Evolutionary conservation across 306 rosid genomes (phyloP), one percentile per base, ranked within the genome.

Genomic region (Cucurbita pepo): DNA sequence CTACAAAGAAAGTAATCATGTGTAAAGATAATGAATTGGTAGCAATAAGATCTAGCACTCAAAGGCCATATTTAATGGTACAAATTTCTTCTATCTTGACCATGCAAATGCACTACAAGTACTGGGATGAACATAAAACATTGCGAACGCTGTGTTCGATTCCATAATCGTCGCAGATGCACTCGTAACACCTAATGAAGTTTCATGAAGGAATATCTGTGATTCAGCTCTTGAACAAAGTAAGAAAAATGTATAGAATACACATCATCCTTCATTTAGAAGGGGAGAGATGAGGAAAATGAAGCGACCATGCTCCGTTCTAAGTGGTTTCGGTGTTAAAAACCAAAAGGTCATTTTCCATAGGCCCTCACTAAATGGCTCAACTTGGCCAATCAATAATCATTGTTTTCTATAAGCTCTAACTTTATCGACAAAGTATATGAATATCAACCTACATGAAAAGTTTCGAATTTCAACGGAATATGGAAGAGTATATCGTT

Each of bases 1-100:
- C 98, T 90, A 74, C 83, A 73, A 72, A 79, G 8, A 19, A 78
- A 81, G 83, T 16, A 18, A 53, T 19, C 45, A 36, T 43, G 73
- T 43, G 67, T 76, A 40, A 83, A 56, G 11, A 77, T 34, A 58
- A 34, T 14, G 64, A 58, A 58, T 58, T 0, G 7, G 25, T 62
- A 10, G 30, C 50, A 62, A 62, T 9, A 62, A 43, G 19, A 63
- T 40, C 70, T 63, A 63, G 30, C 1, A 40, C 16, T 40, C 48
- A 9, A 63, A 8, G 25, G 56, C 56, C 18, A 7, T 63, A n/a
- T 36, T 40, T 40, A 9, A 40, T 63, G 6, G 51, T 63, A 40
- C 34, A 40, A 63, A 40, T 63, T n/a, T 63, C 30, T 63, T 63
- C 30, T 8, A 38, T 62, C 70, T 8, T 13, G 7, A 18, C 9